A percentile compares a stretch with the other conserved stretches of the same genome.
phyloP scores from a whole-genome alignment of 2,329 filamentous ascomycete species.

The Acephala macrosclerotiorum region DNA sequence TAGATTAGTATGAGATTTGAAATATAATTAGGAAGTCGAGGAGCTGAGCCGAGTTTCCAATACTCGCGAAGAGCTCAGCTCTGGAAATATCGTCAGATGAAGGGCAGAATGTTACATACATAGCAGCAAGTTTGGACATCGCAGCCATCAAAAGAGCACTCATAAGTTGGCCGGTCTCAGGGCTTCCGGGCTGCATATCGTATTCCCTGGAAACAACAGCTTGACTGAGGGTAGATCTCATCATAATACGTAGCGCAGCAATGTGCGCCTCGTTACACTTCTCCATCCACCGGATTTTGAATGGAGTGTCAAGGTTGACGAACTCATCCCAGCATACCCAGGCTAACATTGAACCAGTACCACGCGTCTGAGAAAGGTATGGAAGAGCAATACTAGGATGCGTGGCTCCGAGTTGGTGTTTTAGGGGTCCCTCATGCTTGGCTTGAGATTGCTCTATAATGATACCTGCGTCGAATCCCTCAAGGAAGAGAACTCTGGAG shows the following conservation, averaged over 20 bases:
- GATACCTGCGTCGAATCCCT: constrained; percentile 36
- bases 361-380: constrained; percentile 26
- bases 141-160: constrained; percentile 38
- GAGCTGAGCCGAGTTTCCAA: too few relatives aligned
- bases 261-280: constrained; percentile 37
- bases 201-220: constrained; percentile 30
- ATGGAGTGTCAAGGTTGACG: constrained; percentile 40
- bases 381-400: constrained; percentile 31
- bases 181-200: constrained; percentile 30
- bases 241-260: constrained; percentile 34
- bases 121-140: constrained; percentile 38
- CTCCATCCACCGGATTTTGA: constrained; percentile 40
- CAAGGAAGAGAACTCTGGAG: constrained; percentile 32
- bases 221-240: constrained; percentile 33
- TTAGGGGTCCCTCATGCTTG: constrained; percentile 30
- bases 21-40: too few relatives aligned
- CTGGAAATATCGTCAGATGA: too few relatives aligned
- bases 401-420: constrained; percentile 22
- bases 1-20: too few relatives aligned
- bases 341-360: constrained; percentile 39
- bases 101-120: too few relatives aligned
- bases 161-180: constrained; percentile 34
- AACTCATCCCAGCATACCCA: constrained; percentile 44
- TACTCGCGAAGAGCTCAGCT: too few relatives aligned
- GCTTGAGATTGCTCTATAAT: constrained; percentile 34